These are phyloP conservation scores for Fusarium sororula DNA, from an alignment of 2,329 filamentous ascomycete genomes.

Conservation along the genomic window DNA sequence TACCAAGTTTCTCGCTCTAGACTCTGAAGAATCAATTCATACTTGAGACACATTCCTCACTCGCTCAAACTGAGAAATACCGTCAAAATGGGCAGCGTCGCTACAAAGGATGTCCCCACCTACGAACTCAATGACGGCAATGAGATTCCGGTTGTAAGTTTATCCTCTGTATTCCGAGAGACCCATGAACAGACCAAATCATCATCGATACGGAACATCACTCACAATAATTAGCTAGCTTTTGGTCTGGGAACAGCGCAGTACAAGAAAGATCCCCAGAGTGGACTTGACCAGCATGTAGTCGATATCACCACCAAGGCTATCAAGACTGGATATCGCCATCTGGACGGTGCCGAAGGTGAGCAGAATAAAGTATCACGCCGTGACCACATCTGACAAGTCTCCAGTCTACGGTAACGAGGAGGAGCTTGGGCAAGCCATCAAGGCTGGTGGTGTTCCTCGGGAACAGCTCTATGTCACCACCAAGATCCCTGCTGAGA, in stretches of 20 bases:
- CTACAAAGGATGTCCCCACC: conserved; percentile 55
- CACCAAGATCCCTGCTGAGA: conserved; percentile 62
- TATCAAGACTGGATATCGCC: conserved; percentile 74
- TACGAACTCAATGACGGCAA: conserved; percentile 79
- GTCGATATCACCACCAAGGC: conserved; percentile 65
- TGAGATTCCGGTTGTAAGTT: conserved; percentile 72
- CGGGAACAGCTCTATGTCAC: conserved; percentile 75
- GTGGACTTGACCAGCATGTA: conserved; percentile 63
- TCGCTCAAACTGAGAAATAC: neutral
- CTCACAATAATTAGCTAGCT: conserved; percentile 60
- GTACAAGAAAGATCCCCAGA: conserved; percentile 61
- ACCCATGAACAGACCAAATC: neutral
- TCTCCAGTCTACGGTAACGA: conserved; percentile 70
- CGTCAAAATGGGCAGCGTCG: conserved; percentile 23
- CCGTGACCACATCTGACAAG: neutral
- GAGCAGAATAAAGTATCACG: conserved; percentile 16
- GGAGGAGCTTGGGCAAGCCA: conserved; percentile 75
- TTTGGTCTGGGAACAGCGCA: conserved; percentile 78
- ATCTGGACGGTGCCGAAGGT: conserved; percentile 80
- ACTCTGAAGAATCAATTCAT: neutral
- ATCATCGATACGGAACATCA: neutral
- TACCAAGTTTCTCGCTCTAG: neutral
- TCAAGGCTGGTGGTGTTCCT: conserved; percentile 71
- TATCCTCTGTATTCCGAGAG: neutral
- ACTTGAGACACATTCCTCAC: neutral